Evolutionary conservation across 2,329 filamentous ascomycete species (phyloP), one percentile per base, ranked within the genome.

Genomic region (Apiospora malaysiana): DNA sequence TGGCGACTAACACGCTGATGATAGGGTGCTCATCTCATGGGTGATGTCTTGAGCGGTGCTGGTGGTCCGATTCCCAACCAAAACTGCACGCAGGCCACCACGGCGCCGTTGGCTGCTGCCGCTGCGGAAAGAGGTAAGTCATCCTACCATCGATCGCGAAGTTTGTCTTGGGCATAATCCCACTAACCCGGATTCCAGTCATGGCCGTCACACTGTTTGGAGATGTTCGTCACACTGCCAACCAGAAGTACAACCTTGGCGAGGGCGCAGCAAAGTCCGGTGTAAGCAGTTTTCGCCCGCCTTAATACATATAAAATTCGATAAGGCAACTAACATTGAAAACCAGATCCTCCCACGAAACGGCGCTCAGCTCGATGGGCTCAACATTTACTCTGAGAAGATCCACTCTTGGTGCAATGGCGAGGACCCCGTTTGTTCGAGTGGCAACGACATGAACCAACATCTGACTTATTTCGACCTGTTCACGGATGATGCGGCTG

Each of bases 271-370:
- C 25, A 10, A 68, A 68, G 43, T 47, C 66, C 2, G 66, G 66
- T 37, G 66, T 68, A 68, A 68, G 66, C 47, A 14, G 2, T 21
- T 8, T 3, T 21, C 16, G 16, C 10, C 4, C 16, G 6, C 14
- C 21, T 47, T 46, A 8, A 21, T 32, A 27, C 21, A 37, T 43
- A 6, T 18, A 40, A 16, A 10, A 32, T 14, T 56, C 7, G 74
- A 71, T 2, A 76, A 78, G 67, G 74, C 79, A 0, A 71, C 73
- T 32, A 77, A 77, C 56, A 40, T 21, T 10, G 27, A 5, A 63
- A 40, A 10, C 32, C 43, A 68, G 66, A 68, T 68, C 12, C 46
- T 47, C 2, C 66, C 66, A 9, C 66, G 66, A 2, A 6, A 6
- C 5, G 66, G 66, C 10, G 25, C 66, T 14, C 43, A 45, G 23